Base-by-base conservation (phyloP, 116 monocot species). In the Papilionanthe hybrid region DNA sequence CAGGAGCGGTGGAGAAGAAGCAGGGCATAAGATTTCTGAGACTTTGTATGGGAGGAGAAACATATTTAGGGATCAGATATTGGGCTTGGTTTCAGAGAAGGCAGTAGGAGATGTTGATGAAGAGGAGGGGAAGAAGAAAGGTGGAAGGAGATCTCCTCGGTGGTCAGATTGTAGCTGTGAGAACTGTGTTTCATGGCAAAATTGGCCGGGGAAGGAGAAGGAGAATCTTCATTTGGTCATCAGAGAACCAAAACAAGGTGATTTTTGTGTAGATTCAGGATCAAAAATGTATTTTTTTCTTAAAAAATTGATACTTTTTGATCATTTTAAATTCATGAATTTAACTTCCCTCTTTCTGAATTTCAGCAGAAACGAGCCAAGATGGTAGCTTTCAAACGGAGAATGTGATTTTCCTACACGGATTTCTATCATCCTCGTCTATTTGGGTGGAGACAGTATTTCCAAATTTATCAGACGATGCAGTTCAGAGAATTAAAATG, bases 151-250 rank as follows among this genome's bases (percentile, higher is more conserved):
- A 76, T 9, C 42, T 72, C 76, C 45, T 0, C 66, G 96, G 42
- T 96, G 96, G 93, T 96, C 93, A 3, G 96, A 96, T 66, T 96
- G 96, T 66, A 50, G 81, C 42, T 96, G 93, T 76, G 53, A 53
- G 53, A 53, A 0, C 53, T 53, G 53, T 53, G 42, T 43, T 55
- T 79, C 84, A 9, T 89, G 91, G 93, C 78, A 81, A 75, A n/a
- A 65, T 65, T 78, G 23, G 72, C 75, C 82, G 81, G 93, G 55
- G 63, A 73, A 80, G 78, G 80, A 49, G 65, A 76, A 83, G 81
- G 93, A 8, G 45, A 45, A 69, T 89, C 96, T 96, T 63, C 90
- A 93, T 68, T 80, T 88, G 48, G 86, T 90, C 43, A 77, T 87
- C 25, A 83, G 72, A 66, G 84, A 90, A 80, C 87, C 90, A 27